Percentiles rank a stretch among this genome's conserved stretches.
Conservation (phyloP, 2,329 filamentous ascomycete species). For the Colletotrichum karsti region DNA sequence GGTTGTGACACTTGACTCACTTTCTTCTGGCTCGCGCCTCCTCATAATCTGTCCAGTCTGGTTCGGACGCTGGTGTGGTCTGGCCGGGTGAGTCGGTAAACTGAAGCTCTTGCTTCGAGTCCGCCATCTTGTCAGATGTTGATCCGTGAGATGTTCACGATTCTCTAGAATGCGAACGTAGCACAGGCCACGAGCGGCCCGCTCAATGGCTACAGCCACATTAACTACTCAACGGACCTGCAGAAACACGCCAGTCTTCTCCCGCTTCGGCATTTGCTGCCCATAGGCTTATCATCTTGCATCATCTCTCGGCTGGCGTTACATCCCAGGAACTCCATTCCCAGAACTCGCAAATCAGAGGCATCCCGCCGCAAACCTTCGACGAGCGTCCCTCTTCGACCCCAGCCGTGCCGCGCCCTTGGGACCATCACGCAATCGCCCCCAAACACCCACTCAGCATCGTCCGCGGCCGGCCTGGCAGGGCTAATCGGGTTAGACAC, state of each 20-base stretch:
- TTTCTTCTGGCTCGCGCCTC: conserved; percentile 29
- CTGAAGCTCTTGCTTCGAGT: not conserved
- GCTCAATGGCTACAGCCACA: not conserved
- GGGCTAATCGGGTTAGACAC: not conserved
- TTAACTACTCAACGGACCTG: not conserved
- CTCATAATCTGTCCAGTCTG: conserved; percentile 28
- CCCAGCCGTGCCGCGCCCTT: conserved; percentile 4
- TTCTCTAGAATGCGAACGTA: too few relatives aligned
- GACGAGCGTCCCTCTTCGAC: not conserved
- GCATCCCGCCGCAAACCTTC: not conserved
- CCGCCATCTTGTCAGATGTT: not conserved
- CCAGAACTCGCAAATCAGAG: not conserved
- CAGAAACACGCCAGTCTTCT: not conserved
- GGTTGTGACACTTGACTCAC: too few relatives aligned
- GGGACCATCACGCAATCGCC: conserved; percentile 18
- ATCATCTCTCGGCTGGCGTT: conserved; percentile 2
- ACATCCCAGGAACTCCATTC: not conserved
- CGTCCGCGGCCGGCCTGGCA: not conserved
- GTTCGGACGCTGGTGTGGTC: not conserved
- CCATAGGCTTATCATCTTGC: not conserved
- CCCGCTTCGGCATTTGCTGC: conserved; percentile 8
- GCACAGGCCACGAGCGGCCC: not conserved
- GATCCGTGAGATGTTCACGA: too few relatives aligned
- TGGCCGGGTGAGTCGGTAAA: not conserved
- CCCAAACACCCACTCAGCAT: not conserved